These are phyloP conservation scores for Perkinsela sp. DNA, from an alignment of 208 protist genomes.

Conservation along the genomic window DNA sequence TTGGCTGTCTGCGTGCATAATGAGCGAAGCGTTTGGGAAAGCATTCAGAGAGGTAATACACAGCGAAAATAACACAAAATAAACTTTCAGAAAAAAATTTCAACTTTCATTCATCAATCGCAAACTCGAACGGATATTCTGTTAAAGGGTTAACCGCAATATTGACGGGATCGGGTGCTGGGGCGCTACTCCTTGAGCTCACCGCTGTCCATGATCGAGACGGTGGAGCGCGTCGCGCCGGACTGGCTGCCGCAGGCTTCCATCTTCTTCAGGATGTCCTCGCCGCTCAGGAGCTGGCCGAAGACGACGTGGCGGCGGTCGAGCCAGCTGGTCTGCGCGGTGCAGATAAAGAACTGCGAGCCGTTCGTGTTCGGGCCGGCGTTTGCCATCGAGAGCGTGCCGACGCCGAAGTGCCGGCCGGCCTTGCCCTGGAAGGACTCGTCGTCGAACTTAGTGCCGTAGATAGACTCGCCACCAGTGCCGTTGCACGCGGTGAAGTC, in stretches of 20 bases:
- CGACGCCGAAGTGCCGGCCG: slow-evolving; percentile 32
- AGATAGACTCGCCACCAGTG: slow-evolving; percentile 69
- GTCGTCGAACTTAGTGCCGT: slow-evolving; percentile 65
- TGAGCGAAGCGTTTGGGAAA: too few relatives aligned
- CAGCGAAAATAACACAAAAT: too few relatives aligned
- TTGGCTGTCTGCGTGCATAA: too few relatives aligned
- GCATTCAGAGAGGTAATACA: too few relatives aligned
- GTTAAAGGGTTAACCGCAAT: too few relatives aligned
- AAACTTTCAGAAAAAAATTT: too few relatives aligned
- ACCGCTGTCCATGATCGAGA: slow-evolving; percentile 32
- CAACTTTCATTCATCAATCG: too few relatives aligned
- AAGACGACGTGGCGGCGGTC: slow-evolving; percentile 81
- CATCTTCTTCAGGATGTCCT: slow-evolving; percentile 39
- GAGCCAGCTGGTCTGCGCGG: slow-evolving; percentile 26
- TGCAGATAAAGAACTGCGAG: slow-evolving; percentile 48
- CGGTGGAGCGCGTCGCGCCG: slow-evolving; percentile 26
- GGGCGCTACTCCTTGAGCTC: slow-evolving; percentile 16
- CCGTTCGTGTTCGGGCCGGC: slow-evolving; percentile 41
- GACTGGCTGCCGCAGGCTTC: slow-evolving; percentile 29
- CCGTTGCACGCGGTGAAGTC: slow-evolving; percentile 76
- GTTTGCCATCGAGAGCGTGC: slow-evolving; percentile 38
- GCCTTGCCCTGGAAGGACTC: slow-evolving; percentile 61
- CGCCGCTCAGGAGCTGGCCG: slow-evolving; percentile 56
- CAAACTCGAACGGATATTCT: too few relatives aligned
- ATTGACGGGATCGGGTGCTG: too few relatives aligned